Evolutionary conservation across 257 asterid genomes (phyloP), one percentile per base, ranked within the genome.

Genomic region (Primulina tabacum): DNA sequence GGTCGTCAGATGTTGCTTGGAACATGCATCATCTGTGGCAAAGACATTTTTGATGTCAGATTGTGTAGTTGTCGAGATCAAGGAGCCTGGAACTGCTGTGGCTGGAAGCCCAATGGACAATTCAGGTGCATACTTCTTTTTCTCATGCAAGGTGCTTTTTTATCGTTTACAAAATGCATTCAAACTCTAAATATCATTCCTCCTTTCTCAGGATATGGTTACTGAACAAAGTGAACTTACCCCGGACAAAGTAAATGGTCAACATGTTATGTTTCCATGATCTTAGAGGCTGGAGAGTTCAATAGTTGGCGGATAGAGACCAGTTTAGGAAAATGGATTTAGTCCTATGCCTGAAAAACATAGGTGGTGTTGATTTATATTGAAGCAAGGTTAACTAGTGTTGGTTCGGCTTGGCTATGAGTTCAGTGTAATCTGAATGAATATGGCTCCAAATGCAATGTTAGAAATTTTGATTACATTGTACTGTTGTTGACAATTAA

Each of bases 1-100:
- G 89, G 90, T 85, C 56, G 89, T 86, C n/a, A 78, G 89, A 76
- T 86, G 91, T 76, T 83, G 89, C 81, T 50, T 86, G 64, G 91
- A 83, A 72, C 87, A 83, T 62, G 89, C 89, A 2, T 76, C 91
- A 1, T 83, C 85, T 0, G 85, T 83, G 34, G 88, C 89, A 21
- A 79, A 71, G 79, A 83, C 84, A 24, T 84, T 86, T 75, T 77
- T 86, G 6, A 84, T 83, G 57, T 83, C 85, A 0, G 87, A 83
- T 65, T 78, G 84, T 16, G 89, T 86, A 38, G 90, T 85, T 70
- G 85, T 76, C 26, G 86, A 85, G 35, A 77, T 81, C 24, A 79
- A 81, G 78, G 86, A 79, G 79, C 73, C 85, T 17, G 85, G 81
- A 71, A 71, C 82, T 14, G 79, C 53, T 26, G 73, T 62, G 8